Percentiles rank a stretch among this genome's conserved stretches.
Conservation (phyloP, 208 protist genomes). For the Trypanosoma platydactyli region DNA sequence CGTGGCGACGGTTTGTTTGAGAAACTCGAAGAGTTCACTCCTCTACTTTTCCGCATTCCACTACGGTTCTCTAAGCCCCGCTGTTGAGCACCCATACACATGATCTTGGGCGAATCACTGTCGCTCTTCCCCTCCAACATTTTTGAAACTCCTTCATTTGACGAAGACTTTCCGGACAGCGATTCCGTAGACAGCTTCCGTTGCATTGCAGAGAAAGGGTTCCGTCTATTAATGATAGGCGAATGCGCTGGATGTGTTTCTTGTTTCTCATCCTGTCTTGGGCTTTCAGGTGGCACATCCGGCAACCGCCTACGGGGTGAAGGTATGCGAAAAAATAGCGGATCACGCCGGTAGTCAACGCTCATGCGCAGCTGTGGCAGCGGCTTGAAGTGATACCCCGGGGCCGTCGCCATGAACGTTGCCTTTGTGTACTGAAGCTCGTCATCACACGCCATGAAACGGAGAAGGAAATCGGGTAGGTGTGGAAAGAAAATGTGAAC, state of each 20-base stretch:
- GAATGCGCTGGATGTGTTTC: not conserved
- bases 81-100: not conserved
- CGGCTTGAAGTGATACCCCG: constrained; percentile 23
- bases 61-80: not conserved
- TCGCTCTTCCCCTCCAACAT: not conserved
- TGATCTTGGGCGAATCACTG: not conserved
- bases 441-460: not conserved
- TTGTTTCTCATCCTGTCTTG: not conserved
- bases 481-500: too few species aligned
- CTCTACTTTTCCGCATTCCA: not conserved
- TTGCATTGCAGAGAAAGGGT: not conserved
- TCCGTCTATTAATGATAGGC: not conserved
- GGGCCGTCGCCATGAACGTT: constrained; percentile 1
- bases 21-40: not conserved
- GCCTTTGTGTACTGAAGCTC: not conserved
- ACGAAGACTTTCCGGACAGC: not conserved
- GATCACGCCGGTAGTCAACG: constrained; percentile 36
- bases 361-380: constrained; percentile 25
- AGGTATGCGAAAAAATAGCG: constrained; percentile 39
- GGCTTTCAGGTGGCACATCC: not conserved
- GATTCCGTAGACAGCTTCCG: not conserved
- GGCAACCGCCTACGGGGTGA: not conserved
- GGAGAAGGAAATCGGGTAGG: not conserved
- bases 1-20: not conserved
- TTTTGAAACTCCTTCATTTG: not conserved